Conservation (phyloP, 129 eudicot species). For the Pseudognaphalium luteoalbum region DNA sequence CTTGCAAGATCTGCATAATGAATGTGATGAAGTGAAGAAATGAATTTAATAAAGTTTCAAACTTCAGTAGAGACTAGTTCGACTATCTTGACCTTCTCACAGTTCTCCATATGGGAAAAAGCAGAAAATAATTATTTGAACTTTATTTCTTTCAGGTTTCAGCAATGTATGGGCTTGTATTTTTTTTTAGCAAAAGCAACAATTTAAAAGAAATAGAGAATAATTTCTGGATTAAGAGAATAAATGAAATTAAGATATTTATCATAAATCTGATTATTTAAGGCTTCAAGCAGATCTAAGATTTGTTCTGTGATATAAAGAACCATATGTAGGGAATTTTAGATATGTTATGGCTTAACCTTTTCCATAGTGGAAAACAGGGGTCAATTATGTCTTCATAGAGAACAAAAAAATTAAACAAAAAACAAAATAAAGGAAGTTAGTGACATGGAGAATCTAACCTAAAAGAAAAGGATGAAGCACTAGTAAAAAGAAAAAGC, state of each 20-base stretch:
- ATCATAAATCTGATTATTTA: conserved; percentile 12
- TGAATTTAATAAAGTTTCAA: conserved; percentile 18
- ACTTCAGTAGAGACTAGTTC: conserved; percentile 20
- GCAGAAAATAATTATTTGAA: conserved; percentile 34
- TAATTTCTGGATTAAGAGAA: not conserved
- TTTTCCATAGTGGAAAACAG: conserved; percentile 28
- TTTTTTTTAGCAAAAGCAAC: not conserved
- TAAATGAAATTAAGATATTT: conserved; percentile 2
- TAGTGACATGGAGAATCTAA: conserved; percentile 54
- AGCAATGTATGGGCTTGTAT: conserved; percentile 19
- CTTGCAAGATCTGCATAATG: conserved; percentile 31
- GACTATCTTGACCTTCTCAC: conserved; percentile 16
- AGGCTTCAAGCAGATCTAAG: not conserved
- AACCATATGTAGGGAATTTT: conserved; percentile 11
- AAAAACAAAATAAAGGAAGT: conserved; percentile 41
- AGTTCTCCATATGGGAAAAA: conserved; percentile 24
- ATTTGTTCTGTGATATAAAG: conserved; percentile 22
- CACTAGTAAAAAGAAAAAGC: conserved; percentile 61
- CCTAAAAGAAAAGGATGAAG: conserved; percentile 46
- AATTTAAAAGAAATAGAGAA: conserved; percentile 7
- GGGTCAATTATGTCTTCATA: conserved; percentile 28
- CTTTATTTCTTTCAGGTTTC: conserved; percentile 28
- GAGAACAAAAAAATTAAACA: conserved; percentile 29
- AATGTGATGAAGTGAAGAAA: conserved; percentile 29
- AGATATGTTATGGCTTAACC: conserved; percentile 21